These are phyloP conservation scores for Casuarina equisetifolia DNA, from an alignment of 306 rosid species.

Conservation along the genomic window DNA sequence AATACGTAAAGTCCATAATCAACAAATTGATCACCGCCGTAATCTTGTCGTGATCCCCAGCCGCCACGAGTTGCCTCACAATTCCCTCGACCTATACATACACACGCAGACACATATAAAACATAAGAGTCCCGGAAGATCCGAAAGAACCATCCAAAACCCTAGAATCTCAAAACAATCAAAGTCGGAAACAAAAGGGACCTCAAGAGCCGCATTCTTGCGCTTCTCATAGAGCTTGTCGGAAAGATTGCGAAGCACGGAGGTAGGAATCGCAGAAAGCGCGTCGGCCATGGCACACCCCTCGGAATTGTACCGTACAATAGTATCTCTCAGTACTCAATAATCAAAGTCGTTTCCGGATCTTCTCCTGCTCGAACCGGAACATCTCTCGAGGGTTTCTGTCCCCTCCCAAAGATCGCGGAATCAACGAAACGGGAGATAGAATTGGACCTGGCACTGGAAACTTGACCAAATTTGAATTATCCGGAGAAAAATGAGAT, in stretches of 20 bases:
- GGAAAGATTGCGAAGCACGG: constrained; percentile 86
- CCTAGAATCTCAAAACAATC: constrained; percentile 44
- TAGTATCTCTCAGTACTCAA: not conserved
- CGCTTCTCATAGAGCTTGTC: constrained; percentile 99
- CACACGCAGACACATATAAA: not conserved
- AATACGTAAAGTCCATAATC: constrained; percentile 62
- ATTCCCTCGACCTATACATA: constrained; percentile 80
- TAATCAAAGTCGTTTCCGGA: constrained; percentile 50
- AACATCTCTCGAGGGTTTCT: constrained; percentile 32
- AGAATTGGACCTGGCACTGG: not conserved
- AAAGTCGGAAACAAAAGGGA: constrained; percentile 20
- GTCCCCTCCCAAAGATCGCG: not conserved
- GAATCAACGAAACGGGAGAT: not conserved
- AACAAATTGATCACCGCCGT: constrained; percentile 77
- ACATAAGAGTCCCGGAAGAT: constrained; percentile 11
- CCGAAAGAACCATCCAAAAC: constrained; percentile 35
- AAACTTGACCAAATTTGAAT: not conserved
- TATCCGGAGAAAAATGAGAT: constrained; percentile 20
- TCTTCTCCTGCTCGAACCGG: constrained; percentile 51
- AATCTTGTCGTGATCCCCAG: constrained; percentile 85
- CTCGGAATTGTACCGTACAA: not conserved
- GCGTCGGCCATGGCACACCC: constrained; percentile 72
- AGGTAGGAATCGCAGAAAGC: constrained; percentile 59
- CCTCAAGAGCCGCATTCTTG: constrained; percentile 98
- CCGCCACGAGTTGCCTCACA: constrained; percentile 75